These are phyloP conservation scores for Colletotrichum orchidophilum DNA, from an alignment of 2,329 filamentous ascomycete species.

Conservation along the genomic window DNA sequence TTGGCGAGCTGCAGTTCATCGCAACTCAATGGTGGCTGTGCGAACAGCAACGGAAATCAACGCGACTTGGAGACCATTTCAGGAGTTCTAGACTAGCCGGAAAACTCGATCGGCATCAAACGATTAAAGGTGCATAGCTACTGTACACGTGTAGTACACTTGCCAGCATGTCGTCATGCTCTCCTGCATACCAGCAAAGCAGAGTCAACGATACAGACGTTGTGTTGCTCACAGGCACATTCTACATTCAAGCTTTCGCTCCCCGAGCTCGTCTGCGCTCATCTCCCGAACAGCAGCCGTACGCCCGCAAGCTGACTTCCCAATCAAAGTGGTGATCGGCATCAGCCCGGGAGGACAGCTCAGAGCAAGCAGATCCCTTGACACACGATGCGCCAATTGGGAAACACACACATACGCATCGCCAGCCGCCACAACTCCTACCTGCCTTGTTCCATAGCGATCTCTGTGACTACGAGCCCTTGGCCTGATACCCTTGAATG, in stretches of 20 bases:
- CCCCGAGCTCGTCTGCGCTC: background rate
- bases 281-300: constrained; percentile 7
- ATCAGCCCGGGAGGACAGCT: background rate
- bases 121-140: background rate
- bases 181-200: background rate
- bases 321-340: constrained; percentile 13
- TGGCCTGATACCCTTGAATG: background rate
- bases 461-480: background rate
- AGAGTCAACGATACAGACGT: background rate
- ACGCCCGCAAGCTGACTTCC: background rate
- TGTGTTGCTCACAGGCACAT: background rate
- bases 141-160: background rate
- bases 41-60: background rate
- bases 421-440: constrained; percentile 7
- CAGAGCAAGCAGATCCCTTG: background rate
- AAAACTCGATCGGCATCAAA: background rate
- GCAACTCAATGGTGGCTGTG: constrained; percentile 7
- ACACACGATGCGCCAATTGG: background rate
- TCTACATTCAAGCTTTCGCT: constrained; percentile 21
- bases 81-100: background rate
- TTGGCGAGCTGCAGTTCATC: background rate
- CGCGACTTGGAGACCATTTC: too few relatives aligned
- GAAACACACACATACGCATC: constrained; percentile 1
- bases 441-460: background rate
- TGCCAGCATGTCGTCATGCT: constrained; percentile 6